Evolutionary conservation across 306 rosid species (phyloP).

Genomic region (Malus asiatica): DNA sequence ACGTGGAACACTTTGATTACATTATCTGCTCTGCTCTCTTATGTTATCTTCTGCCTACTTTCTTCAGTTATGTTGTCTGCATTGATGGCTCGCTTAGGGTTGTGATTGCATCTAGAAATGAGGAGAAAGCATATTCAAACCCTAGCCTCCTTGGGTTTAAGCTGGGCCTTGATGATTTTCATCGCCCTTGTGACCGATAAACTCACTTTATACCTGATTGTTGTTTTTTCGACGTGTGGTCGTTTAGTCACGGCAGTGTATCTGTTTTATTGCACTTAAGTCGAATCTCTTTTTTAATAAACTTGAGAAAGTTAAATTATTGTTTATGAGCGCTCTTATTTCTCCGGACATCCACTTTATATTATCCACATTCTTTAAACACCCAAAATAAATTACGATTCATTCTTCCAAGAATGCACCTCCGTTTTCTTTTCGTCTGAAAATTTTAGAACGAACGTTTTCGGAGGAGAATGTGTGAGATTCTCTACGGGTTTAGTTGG

Average conservation of each 20-base stretch:
- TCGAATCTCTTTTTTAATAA: too few species aligned
- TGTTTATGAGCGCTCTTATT: background rate
- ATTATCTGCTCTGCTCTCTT: too few species aligned
- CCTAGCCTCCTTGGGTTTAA: background rate
- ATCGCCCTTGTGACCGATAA: background rate
- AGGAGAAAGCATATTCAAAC: background rate
- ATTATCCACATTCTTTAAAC: background rate
- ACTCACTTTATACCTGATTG: too few species aligned
- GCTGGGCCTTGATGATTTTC: background rate
- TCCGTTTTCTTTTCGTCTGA: background rate
- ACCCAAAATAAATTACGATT: background rate
- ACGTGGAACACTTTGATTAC: too few species aligned
- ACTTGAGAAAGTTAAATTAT: background rate
- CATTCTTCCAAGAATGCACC: background rate
- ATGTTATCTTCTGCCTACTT: too few species aligned
- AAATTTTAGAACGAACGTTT: background rate
- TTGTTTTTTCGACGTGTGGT: too few species aligned
- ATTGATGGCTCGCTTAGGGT: background rate
- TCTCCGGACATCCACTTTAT: background rate
- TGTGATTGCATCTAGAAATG: background rate
- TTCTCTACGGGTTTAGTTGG: background rate
- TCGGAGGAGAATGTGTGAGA: background rate
- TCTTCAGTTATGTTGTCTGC: too few species aligned
- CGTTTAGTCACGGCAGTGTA: background rate
- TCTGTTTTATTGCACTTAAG: too few species aligned